phyloP scores from a whole-genome alignment of 1,284 basidiomycete species.

The Cryptococcus sp. region DNA sequence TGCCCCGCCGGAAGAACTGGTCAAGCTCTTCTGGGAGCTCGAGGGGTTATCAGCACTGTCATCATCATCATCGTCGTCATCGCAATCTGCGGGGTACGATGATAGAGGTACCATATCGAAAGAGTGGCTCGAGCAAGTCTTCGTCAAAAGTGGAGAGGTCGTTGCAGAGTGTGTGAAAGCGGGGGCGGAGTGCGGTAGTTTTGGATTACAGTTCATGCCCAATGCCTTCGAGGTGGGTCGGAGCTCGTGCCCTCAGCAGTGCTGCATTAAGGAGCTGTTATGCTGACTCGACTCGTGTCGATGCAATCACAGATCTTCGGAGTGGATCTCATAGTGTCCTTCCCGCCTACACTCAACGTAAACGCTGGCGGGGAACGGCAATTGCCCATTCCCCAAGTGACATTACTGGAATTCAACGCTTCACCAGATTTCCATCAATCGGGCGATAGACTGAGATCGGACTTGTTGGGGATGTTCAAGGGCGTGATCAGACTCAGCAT shows the following conservation, averaged over 20 bases:
- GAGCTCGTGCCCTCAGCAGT: neutral
- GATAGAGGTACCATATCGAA: constrained; percentile 25
- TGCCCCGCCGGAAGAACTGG: constrained; percentile 51
- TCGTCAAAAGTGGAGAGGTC: constrained; percentile 65
- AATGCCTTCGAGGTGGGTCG: constrained; percentile 80
- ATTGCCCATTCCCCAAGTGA: constrained; percentile 61
- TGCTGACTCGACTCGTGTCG: neutral
- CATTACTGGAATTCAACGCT: constrained; percentile 87
- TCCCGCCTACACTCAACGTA: constrained; percentile 40
- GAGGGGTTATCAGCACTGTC: constrained; percentile 61
- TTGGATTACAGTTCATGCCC: constrained; percentile 66
- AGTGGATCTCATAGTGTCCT: constrained; percentile 81
- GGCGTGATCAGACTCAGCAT: constrained; percentile 70
- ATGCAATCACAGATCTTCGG: constrained; percentile 65
- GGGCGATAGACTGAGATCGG: constrained; percentile 70
- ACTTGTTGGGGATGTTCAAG: constrained; percentile 78
- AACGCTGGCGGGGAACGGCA: neutral
- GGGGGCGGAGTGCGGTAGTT: constrained; percentile 67
- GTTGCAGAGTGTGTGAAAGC: constrained; percentile 83
- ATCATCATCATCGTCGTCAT: constrained; percentile 53
- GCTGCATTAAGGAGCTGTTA: neutral
- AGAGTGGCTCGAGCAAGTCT: constrained; percentile 62
- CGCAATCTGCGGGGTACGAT: constrained; percentile 35
- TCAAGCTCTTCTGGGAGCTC: constrained; percentile 76
- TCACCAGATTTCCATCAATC: constrained; percentile 96